These are phyloP conservation scores for Candolleomyces eurysporus DNA, from an alignment of 768 basidiomycete species.

Conservation along the genomic window DNA sequence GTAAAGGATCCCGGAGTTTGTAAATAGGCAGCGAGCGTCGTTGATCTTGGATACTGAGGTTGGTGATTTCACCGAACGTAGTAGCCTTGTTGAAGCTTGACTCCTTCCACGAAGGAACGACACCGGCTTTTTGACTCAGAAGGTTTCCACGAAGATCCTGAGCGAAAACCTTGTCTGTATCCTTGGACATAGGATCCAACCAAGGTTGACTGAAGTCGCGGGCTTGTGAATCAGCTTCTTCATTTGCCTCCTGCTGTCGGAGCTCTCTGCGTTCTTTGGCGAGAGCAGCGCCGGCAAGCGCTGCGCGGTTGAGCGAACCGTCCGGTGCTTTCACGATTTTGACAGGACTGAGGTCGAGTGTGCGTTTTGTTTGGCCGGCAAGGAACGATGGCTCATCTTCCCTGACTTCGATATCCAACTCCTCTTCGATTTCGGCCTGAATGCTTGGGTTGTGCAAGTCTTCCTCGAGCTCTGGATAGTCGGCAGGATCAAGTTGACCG, in stretches of 20 bases:
- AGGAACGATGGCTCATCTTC: constrained; percentile 97
- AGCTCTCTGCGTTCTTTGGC: constrained; percentile 95
- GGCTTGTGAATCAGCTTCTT: constrained; percentile 90
- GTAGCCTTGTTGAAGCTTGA: constrained; percentile 93
- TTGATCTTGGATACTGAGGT: constrained; percentile 90
- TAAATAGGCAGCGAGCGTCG: constrained; percentile 89
- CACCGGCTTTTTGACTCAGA: constrained; percentile 80
- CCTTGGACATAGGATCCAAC: constrained; percentile 96
- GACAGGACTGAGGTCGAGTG: constrained; percentile 93
- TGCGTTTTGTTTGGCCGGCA: constrained; percentile 93
- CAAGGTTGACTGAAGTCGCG: constrained; percentile 95
- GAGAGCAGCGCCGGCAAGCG: constrained; percentile 87
- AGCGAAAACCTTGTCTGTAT: constrained; percentile 84
- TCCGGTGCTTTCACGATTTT: constrained; percentile 99
- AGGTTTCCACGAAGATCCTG: constrained; percentile 85
- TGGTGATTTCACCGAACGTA: constrained; percentile 92
- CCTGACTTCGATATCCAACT: constrained; percentile 93
- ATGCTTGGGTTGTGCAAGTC: constrained; percentile 75
- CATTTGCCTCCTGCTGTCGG: constrained; percentile 91
- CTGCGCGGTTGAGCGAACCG: constrained; percentile 93
- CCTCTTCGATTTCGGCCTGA: constrained; percentile 90
- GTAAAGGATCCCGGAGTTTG: constrained; percentile 86
- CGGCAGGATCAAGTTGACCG: constrained; percentile 86
- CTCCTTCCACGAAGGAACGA: constrained; percentile 89
- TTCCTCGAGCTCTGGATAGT: constrained; percentile 92